phyloP scores from a whole-genome alignment of 768 basidiomycete genomes.

The Leccinum sublutescens region DNA sequence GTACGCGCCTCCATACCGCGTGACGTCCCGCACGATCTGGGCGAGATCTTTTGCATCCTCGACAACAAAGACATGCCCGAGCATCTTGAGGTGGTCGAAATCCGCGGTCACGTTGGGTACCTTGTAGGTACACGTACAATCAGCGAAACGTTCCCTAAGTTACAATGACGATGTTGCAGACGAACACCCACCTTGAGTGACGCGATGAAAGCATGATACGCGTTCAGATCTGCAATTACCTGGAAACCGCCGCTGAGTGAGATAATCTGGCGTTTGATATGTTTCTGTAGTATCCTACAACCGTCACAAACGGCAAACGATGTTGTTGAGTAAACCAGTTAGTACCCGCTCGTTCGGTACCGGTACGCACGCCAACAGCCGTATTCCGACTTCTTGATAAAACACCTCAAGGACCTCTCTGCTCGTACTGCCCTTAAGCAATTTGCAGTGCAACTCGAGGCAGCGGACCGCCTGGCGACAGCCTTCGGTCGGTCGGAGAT shows the following conservation, averaged over 20 bases:
- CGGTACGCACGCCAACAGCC: slow-evolving; percentile 69
- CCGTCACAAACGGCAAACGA: background rate
- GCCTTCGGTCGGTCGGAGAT: slow-evolving; percentile 82
- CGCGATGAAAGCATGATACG: slow-evolving; percentile 85
- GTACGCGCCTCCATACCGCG: slow-evolving; percentile 93
- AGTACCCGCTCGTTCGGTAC: no score
- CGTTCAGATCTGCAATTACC: slow-evolving; percentile 93
- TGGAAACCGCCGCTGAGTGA: slow-evolving; percentile 93
- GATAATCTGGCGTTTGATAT: slow-evolving; percentile 96
- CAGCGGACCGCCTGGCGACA: slow-evolving; percentile 90
- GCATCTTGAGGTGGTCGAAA: slow-evolving; percentile 94
- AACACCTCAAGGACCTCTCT: slow-evolving; percentile 97
- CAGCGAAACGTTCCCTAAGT: background rate
- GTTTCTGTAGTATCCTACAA: slow-evolving; percentile 84
- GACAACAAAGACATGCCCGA: slow-evolving; percentile 94
- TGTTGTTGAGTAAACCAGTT: background rate
- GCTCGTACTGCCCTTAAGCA: slow-evolving; percentile 90
- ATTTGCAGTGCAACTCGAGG: slow-evolving; percentile 85
- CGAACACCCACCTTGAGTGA: slow-evolving; percentile 69
- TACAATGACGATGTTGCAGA: background rate
- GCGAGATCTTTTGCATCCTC: slow-evolving; percentile 96
- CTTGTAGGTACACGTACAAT: slow-evolving; percentile 28
- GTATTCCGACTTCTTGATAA: slow-evolving; percentile 94
- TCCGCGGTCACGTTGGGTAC: slow-evolving; percentile 81
- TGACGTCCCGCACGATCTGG: slow-evolving; percentile 93